Evolutionary conservation across 2,329 filamentous ascomycete species (phyloP).

Genomic region (Cladophialophora chaetospira): DNA sequence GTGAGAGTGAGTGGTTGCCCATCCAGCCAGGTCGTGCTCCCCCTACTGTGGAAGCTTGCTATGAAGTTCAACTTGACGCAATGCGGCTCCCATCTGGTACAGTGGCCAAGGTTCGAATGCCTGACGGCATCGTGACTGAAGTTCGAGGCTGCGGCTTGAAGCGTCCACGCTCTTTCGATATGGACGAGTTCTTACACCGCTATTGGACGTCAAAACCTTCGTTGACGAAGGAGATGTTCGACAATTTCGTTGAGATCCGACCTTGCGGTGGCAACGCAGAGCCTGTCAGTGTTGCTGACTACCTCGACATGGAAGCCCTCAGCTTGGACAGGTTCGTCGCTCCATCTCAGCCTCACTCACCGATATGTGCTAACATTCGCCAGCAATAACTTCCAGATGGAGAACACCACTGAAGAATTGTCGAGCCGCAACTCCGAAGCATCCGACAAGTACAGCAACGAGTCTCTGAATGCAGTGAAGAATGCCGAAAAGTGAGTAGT

Average conservation of each 20-base stretch:
- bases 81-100: slow-evolving; percentile 29
- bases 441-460: background rate
- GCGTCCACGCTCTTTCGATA: slow-evolving; percentile 25
- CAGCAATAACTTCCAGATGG: slow-evolving; percentile 9
- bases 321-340: slow-evolving; percentile 16
- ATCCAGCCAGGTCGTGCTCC: slow-evolving; percentile 22
- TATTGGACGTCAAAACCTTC: slow-evolving; percentile 29
- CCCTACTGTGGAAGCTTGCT: slow-evolving; percentile 24
- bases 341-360: background rate
- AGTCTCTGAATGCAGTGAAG: background rate
- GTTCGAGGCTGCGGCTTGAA: slow-evolving; percentile 29
- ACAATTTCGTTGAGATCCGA: slow-evolving; percentile 19
- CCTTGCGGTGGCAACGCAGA: background rate
- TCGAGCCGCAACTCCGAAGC: slow-evolving; percentile 9
- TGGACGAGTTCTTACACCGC: slow-evolving; percentile 28
- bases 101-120: slow-evolving; percentile 24
- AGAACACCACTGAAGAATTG: slow-evolving; percentile 10
- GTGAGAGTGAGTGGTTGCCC: slow-evolving; percentile 24
- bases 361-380: slow-evolving; percentile 7
- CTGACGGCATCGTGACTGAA: slow-evolving; percentile 25
- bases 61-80: slow-evolving; percentile 29
- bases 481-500: slow-evolving; percentile 6
- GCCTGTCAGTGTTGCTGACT: background rate
- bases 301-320: slow-evolving; percentile 5
- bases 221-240: slow-evolving; percentile 24